Conservation (phyloP, 345 rosid species). For the Eutrema heterophyllum region DNA sequence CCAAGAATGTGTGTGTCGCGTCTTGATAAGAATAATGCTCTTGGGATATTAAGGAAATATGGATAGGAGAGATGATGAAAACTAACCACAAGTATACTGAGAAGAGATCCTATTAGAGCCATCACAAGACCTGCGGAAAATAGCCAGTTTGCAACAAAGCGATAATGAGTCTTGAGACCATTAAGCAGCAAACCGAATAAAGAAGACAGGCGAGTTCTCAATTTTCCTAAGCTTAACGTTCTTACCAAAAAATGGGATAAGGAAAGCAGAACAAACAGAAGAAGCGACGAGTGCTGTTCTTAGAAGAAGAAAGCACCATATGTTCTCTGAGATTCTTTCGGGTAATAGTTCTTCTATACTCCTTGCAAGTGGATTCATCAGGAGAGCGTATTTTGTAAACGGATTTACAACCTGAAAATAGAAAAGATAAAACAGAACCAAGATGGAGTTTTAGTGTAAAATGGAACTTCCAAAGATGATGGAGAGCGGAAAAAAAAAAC, state of each 20-base stretch:
- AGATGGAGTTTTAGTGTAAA: neutral
- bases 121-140: conserved; percentile 63
- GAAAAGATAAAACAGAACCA: conserved; percentile 6
- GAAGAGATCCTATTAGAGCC: conserved; percentile 90
- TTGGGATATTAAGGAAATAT: neutral
- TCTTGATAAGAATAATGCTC: neutral
- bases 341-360: conserved; percentile 93
- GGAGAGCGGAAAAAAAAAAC: neutral
- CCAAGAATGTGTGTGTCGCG: neutral
- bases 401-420: conserved; percentile 74
- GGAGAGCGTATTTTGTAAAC: conserved; percentile 80
- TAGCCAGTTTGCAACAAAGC: neutral
- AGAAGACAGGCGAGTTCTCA: neutral
- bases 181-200: neutral
- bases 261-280: conserved; percentile 73
- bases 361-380: conserved; percentile 86
- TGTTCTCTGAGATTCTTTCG: conserved; percentile 36
- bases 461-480: neutral
- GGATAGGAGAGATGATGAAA: conserved; percentile 7
- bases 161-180: neutral
- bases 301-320: conserved; percentile 60
- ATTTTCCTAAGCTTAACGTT: neutral
- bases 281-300: conserved; percentile 74
- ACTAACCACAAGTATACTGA: conserved; percentile 78
- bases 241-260: conserved; percentile 85